Conservation (phyloP, 2,329 filamentous ascomycete genomes). For the Pyrenophora seminiperda region DNA sequence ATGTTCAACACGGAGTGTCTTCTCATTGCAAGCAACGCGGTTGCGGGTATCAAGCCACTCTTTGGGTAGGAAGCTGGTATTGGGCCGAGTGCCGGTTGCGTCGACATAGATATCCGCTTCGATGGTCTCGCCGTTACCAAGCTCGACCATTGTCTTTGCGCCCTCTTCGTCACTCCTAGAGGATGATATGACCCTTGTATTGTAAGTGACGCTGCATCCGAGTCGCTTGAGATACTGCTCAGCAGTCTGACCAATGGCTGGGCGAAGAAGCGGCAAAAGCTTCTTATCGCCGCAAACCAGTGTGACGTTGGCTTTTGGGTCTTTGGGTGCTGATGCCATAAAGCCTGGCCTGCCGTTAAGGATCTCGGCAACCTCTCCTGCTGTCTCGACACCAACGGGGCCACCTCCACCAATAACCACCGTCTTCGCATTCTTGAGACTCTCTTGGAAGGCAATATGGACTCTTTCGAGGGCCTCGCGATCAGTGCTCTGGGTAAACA, state of each 20-base stretch:
- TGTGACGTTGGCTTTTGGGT: constrained; percentile 52
- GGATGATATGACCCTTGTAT: constrained; percentile 42
- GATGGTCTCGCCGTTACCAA: constrained; percentile 55
- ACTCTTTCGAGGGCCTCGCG: constrained; percentile 34
- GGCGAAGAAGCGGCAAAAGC: constrained; percentile 53
- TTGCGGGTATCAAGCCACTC: constrained; percentile 56
- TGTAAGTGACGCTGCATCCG: constrained; percentile 54
- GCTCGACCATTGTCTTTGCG: constrained; percentile 51
- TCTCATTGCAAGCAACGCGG: constrained; percentile 56
- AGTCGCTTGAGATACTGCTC: constrained; percentile 54
- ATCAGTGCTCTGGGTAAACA: constrained; percentile 51
- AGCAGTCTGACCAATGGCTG: constrained; percentile 52
- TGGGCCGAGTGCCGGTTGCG: constrained; percentile 58
- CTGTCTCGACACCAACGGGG: constrained; percentile 57
- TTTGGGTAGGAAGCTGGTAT: constrained; percentile 59
- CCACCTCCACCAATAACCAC: constrained; percentile 58
- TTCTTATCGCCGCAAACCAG: constrained; percentile 52
- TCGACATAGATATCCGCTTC: constrained; percentile 61
- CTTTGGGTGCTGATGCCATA: constrained; percentile 45
- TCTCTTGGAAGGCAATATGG: constrained; percentile 46
- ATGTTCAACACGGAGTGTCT: constrained; percentile 54
- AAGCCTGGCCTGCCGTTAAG: constrained; percentile 48
- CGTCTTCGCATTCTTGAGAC: constrained; percentile 48
- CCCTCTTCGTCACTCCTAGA: constrained; percentile 41
- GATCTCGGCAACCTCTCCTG: constrained; percentile 56